Base-by-base conservation (phyloP, 768 basidiomycete genomes). In the Suillus hirtellus region DNA sequence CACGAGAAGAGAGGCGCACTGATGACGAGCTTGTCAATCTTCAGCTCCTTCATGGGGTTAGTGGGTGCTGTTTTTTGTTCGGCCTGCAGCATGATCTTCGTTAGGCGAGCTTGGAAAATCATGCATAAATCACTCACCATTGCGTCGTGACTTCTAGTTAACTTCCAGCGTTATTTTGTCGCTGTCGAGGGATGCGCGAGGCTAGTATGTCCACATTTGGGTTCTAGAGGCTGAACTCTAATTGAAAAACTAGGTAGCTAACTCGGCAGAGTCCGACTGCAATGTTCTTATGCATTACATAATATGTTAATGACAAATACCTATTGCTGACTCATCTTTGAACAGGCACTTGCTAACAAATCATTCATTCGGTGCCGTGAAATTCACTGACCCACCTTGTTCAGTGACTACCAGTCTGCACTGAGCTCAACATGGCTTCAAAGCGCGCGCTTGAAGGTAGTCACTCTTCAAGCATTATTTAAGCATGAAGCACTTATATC, bases 1-100 rank as follows among this genome's bases (percentile, higher is more conserved):
- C 50, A 61, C 64, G 54, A 62, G 65, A 63, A 49, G 60, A 49
- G 34, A 43, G 59, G 17, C 44, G 37, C 80, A 99, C 96, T 99
- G 87, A 99, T 95, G 81, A 96, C 95, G 76, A 99, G 89, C 86
- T 99, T 99, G 82, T 97, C 96, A 79, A 97, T 95, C 70, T 87
- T 86, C 71, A 93, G 91, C 83, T 99, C 96, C 84, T 88, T 92
- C 95, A 95, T 95, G 76, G 89, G 88, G 86, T 97, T 96, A 72
- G 86, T 86, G 73, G 93, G 92, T 71, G 90, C 80, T 68, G 90
- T 89, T 80, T 93, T 93, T 82, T 89, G 85, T 75, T 95, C 93
- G 79, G 93, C 90, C 93, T 95, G 64, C 17, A 60, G 3, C 5
- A 35, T 24, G 42, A 46, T 50, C 66, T 4, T 64, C 46, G 21